These are phyloP conservation scores for Parietichytrium sp. DNA, from an alignment of 108 stramenopile species.

Conservation along the genomic window DNA sequence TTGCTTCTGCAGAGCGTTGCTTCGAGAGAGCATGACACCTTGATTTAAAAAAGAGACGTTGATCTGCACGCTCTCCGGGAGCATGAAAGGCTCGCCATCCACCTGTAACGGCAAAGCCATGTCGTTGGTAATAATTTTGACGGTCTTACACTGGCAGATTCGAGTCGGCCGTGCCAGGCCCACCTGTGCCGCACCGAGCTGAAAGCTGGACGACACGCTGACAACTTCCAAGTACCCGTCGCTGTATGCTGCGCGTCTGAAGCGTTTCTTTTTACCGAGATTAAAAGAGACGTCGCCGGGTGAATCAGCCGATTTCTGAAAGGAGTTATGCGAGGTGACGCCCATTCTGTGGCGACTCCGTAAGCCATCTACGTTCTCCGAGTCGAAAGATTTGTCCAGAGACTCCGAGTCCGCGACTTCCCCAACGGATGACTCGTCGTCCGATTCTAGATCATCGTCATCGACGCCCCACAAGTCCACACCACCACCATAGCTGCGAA, in stretches of 20 bases:
- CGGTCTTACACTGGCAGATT: slow-evolving; percentile 74
- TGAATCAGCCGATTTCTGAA: too few relatives aligned
- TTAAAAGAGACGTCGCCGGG: too few relatives aligned
- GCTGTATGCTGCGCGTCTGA: slow-evolving; percentile 59
- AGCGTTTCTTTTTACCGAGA: slow-evolving; percentile 8
- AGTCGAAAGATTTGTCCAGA: too few relatives aligned
- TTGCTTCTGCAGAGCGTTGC: too few relatives aligned
- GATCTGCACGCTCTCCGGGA: background rate
- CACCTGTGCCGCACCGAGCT: slow-evolving; percentile 81
- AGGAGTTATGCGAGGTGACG: too few relatives aligned
- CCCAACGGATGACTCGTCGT: slow-evolving; percentile 42
- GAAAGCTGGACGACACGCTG: slow-evolving; percentile 74
- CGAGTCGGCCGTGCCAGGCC: slow-evolving; percentile 74
- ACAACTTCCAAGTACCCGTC: slow-evolving; percentile 82
- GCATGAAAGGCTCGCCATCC: slow-evolving; percentile 77
- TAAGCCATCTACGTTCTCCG: too few relatives aligned
- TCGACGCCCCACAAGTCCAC: slow-evolving; percentile 77
- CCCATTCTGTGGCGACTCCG: too few relatives aligned
- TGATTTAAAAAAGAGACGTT: slow-evolving; percentile 10
- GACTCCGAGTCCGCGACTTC: slow-evolving; percentile 43
- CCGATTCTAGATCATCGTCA: slow-evolving; percentile 55
- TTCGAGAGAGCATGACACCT: too few relatives aligned
- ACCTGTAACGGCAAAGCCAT: slow-evolving; percentile 76
- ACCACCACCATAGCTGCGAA: slow-evolving; percentile 82
- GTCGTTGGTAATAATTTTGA: slow-evolving; percentile 52